Evolutionary conservation across 805 yeast species (phyloP).

Genomic region (Yamadazyma nakazawae): DNA sequence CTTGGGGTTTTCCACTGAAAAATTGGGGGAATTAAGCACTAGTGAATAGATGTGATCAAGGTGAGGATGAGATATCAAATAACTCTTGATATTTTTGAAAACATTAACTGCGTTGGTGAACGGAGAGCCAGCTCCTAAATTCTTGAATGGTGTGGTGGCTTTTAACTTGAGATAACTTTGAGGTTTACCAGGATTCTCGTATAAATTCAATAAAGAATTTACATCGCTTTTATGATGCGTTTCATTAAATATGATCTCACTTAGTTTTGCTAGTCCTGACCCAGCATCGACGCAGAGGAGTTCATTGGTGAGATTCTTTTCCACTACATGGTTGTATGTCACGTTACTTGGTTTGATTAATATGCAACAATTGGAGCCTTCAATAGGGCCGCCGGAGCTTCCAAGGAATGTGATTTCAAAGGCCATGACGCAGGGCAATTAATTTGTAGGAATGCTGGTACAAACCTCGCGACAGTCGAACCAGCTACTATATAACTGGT

Average conservation of each 20-base stretch:
- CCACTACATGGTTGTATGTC: conserved; percentile 38
- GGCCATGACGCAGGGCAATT: conserved; percentile 18
- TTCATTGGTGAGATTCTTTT: conserved; percentile 24
- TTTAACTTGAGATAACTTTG: conserved; percentile 17
- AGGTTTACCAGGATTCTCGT: conserved; percentile 27
- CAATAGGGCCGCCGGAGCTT: conserved; percentile 82
- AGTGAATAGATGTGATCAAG: conserved; percentile 74
- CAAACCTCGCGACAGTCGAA: background rate
- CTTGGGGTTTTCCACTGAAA: conserved; percentile 30
- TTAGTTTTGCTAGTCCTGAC: conserved; percentile 56
- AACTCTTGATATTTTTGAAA: conserved; percentile 33
- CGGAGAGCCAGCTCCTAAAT: conserved; percentile 11
- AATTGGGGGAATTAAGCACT: conserved; percentile 67
- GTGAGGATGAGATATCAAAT: conserved; percentile 77
- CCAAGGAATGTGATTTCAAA: conserved; percentile 72
- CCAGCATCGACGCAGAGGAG: conserved; percentile 78
- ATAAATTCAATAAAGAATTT: conserved; percentile 14
- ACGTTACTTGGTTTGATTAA: conserved; percentile 54
- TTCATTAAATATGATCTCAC: conserved; percentile 37
- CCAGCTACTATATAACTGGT: background rate
- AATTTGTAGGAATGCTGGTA: background rate
- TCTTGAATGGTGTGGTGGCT: conserved; percentile 23
- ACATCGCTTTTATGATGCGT: conserved; percentile 14
- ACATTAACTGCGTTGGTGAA: conserved; percentile 9
- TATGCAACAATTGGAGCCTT: conserved; percentile 64